Conservation (phyloP, 2,329 filamentous ascomycete genomes). For the Verticillium tricorpus region DNA sequence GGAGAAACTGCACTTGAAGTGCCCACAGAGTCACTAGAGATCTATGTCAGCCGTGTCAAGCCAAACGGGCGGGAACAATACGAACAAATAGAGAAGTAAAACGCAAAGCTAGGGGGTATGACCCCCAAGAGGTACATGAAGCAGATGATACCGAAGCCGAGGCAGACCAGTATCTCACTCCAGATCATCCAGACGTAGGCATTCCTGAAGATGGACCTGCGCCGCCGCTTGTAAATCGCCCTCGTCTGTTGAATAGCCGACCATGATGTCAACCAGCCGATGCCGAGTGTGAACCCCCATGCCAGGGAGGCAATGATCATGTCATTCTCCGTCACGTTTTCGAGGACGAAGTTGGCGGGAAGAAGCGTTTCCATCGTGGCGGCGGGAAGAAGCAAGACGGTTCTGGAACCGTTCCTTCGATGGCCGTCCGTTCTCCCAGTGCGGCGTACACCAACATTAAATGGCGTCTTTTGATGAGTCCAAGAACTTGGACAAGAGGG, state of each 20-base stretch:
- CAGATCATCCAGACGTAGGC: slow-evolving; percentile 42
- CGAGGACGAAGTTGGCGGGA: not conserved
- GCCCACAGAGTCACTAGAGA: slow-evolving; percentile 3
- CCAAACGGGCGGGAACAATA: not conserved
- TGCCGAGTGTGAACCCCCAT: slow-evolving; percentile 32
- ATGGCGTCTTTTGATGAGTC: not conserved
- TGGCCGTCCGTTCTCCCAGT: not conserved
- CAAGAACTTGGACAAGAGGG: not conserved
- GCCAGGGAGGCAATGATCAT: slow-evolving; percentile 19
- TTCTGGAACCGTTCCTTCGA: not conserved
- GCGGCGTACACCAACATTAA: not conserved
- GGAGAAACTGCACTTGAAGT: slow-evolving; percentile 34
- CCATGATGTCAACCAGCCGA: slow-evolving; percentile 31
- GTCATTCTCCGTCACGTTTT: not conserved
- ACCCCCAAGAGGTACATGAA: slow-evolving; percentile 16
- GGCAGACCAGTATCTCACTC: slow-evolving; percentile 35
- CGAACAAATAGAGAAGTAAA: slow-evolving; percentile 5
- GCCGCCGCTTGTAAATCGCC: slow-evolving; percentile 24
- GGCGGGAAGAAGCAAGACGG: not conserved
- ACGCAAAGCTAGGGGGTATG: slow-evolving; percentile 13
- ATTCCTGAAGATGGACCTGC: slow-evolving; percentile 25
- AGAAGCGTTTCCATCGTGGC: not conserved
- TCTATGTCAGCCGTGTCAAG: not conserved
- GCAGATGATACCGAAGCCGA: slow-evolving; percentile 27
- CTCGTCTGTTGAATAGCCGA: slow-evolving; percentile 26